phyloP scores from a whole-genome alignment of 1,284 basidiomycete genomes.

The Leccinum subrobustum region DNA sequence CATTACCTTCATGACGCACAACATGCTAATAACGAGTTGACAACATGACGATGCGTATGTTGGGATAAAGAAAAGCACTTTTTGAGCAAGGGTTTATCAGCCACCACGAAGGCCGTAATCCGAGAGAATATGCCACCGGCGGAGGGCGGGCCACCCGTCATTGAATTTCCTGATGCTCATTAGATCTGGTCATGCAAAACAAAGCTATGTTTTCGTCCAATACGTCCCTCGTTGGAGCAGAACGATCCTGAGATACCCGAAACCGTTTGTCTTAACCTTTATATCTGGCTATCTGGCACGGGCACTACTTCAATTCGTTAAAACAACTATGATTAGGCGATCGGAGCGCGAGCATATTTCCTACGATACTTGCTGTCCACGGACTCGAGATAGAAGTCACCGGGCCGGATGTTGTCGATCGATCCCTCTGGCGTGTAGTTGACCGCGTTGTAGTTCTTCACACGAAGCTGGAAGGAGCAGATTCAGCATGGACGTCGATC shows the following conservation, averaged over 20 bases:
- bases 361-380: conserved; percentile 93
- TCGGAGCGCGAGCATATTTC: conserved; percentile 69
- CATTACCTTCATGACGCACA: not conserved
- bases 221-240: no score
- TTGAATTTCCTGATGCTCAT: no score
- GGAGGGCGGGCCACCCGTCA: no score
- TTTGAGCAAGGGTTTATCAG: not conserved
- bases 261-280: no score
- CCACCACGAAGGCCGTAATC: no score
- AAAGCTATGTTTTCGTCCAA: no score
- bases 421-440: conserved; percentile 86
- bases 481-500: conserved; percentile 7
- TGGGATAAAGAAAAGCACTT: not conserved
- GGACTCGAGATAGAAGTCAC: conserved; percentile 90
- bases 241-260: no score
- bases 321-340: conserved; percentile 34
- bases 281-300: no score
- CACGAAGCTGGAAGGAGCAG: conserved; percentile 67
- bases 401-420: conserved; percentile 92
- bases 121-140: no score
- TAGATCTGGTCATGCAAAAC: no score
- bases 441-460: conserved; percentile 94
- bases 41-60: not conserved
- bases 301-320: no score
- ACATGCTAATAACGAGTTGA: not conserved